Evolutionary conservation across 2,329 filamentous ascomycete species (phyloP).

Genomic region (Lachnellula cervina): DNA sequence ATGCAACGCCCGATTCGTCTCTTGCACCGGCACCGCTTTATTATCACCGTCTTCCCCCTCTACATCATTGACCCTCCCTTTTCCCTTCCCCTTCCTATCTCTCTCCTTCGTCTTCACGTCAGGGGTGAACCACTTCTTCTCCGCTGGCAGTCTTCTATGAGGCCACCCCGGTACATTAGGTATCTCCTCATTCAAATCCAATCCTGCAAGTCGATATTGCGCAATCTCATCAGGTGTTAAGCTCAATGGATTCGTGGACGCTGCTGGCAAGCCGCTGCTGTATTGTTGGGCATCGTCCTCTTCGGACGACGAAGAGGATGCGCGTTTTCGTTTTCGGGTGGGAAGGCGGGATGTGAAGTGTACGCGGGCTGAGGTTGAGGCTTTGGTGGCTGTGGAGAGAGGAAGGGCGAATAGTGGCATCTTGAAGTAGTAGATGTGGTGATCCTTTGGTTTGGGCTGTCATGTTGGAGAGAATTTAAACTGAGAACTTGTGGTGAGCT

Average conservation of each 20-base stretch:
- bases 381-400: conserved; percentile 12
- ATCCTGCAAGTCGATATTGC: conserved; percentile 51
- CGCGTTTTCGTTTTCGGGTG: conserved; percentile 23
- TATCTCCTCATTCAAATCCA: conserved; percentile 42
- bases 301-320: conserved; percentile 9
- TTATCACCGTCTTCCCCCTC: conserved; percentile 7
- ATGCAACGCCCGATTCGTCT: conserved; percentile 5
- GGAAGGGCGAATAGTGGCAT: conserved; percentile 28
- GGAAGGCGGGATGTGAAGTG: conserved; percentile 11
- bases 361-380: conserved; percentile 2
- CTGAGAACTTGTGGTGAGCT: neutral
- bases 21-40: neutral
- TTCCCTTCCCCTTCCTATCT: conserved; percentile 4
- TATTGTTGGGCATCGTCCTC: conserved; percentile 3
- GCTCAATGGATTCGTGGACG: conserved; percentile 48
- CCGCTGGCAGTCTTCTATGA: conserved; percentile 39
- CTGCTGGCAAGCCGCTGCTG: conserved; percentile 4
- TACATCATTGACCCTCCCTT: neutral
- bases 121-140: neutral
- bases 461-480: neutral
- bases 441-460: neutral
- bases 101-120: neutral
- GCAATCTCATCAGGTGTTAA: conserved; percentile 46
- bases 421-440: neutral
- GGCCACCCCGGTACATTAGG: conserved; percentile 45